phyloP scores from a whole-genome alignment of 805 yeast genomes.

The Wickerhamiella vanderwaltii region DNA sequence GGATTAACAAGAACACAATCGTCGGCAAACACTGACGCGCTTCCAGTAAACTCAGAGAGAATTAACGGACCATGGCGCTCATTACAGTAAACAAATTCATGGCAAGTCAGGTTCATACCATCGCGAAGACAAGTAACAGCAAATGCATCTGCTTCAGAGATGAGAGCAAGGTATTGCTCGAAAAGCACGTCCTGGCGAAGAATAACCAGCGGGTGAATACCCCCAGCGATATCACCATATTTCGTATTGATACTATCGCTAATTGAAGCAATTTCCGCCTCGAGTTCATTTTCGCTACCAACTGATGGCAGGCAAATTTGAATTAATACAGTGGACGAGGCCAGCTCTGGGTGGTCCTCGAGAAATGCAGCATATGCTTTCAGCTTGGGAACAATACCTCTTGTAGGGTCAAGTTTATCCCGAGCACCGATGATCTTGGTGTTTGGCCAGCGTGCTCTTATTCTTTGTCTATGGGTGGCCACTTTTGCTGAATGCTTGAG shows the following conservation, averaged over 20 bases:
- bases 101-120: constrained; percentile 94
- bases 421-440: constrained; percentile 69
- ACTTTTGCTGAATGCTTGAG: constrained; percentile 41
- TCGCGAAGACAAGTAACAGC: constrained; percentile 87
- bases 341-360: constrained; percentile 54
- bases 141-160: constrained; percentile 76
- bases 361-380: constrained; percentile 76
- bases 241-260: constrained; percentile 73
- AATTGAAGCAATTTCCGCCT: constrained; percentile 58
- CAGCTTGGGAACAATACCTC: constrained; percentile 81
- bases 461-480: constrained; percentile 35
- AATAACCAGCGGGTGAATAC: constrained; percentile 71
- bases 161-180: constrained; percentile 76
- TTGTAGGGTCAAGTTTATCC: constrained; percentile 74
- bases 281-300: constrained; percentile 48
- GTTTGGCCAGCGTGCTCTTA: constrained; percentile 65
- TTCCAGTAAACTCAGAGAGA: constrained; percentile 88
- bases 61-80: constrained; percentile 55
- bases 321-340: constrained; percentile 59
- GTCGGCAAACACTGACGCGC: constrained; percentile 60
- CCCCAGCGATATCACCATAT: constrained; percentile 54
- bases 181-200: constrained; percentile 81
- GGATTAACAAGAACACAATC: constrained; percentile 77
- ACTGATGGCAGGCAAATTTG: constrained; percentile 63
- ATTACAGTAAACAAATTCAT: constrained; percentile 77